phyloP scores from a whole-genome alignment of 305 asterid species.

The Fraxinus greggii region DNA sequence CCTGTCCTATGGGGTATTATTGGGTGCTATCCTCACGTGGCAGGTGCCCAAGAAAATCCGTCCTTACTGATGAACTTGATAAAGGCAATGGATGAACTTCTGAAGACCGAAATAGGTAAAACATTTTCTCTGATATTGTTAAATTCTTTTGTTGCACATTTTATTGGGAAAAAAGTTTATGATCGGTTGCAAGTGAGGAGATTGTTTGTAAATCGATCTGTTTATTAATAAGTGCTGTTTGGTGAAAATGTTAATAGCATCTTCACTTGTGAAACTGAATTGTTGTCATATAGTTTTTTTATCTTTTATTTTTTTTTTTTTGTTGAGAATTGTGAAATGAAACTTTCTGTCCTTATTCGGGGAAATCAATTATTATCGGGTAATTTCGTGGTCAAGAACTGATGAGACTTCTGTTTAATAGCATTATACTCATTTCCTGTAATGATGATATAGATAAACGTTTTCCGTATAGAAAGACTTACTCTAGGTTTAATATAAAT shows the following conservation, averaged over 20 bases:
- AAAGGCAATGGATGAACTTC: slow-evolving; percentile 63
- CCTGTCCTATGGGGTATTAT: slow-evolving; percentile 82
- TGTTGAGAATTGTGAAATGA: slow-evolving; percentile 14
- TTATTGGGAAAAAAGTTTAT: not conserved
- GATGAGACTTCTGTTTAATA: not conserved
- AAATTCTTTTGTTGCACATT: slow-evolving; percentile 11
- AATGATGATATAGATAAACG: not conserved
- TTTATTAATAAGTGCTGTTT: not conserved
- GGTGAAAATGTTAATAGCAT: not conserved
- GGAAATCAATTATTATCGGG: not conserved
- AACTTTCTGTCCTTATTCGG: slow-evolving; percentile 5
- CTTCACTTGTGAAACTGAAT: not conserved
- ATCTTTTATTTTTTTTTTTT: not conserved
- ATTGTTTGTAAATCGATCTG: not conserved
- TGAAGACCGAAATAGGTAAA: slow-evolving; percentile 60
- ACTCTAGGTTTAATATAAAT: not conserved
- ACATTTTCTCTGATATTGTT: slow-evolving; percentile 21
- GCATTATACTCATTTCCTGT: not conserved
- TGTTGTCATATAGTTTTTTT: not conserved
- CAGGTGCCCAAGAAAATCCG: slow-evolving; percentile 43
- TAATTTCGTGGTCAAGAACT: not conserved
- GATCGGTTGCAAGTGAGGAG: not conserved
- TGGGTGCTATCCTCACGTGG: slow-evolving; percentile 60
- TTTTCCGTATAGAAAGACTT: not conserved
- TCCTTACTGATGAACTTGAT: slow-evolving; percentile 63